Percentiles rank a stretch among this genome's conserved stretches.
Conservation (phyloP, 1,284 basidiomycete genomes). For the Ceratobasidium sp. region DNA sequence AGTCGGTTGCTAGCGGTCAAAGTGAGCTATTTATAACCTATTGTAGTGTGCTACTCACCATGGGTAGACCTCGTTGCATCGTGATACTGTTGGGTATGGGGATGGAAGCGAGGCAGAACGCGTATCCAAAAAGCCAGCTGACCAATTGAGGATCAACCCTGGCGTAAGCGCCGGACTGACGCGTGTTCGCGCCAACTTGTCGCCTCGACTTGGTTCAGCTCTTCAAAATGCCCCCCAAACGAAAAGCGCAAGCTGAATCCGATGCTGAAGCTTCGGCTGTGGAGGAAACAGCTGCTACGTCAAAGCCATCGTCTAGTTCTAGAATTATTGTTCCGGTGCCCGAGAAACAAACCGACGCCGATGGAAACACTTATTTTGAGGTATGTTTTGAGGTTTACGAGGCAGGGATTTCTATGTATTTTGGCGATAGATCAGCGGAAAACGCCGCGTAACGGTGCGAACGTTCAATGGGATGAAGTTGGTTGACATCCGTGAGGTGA, state of each 20-base stretch:
- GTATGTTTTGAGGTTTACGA: neutral
- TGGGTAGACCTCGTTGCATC: constrained; percentile 44
- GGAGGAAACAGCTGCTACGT: constrained; percentile 1
- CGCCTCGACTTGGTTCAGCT: neutral
- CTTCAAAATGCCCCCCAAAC: constrained; percentile 33
- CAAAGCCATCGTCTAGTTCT: constrained; percentile 11
- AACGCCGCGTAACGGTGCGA: constrained; percentile 33
- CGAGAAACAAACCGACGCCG: constrained; percentile 38
- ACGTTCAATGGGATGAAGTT: constrained; percentile 31
- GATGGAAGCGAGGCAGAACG: constrained; percentile 26
- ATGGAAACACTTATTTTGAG: constrained; percentile 43
- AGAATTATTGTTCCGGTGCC: constrained; percentile 9
- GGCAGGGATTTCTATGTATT: neutral
- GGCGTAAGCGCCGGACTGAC: constrained; percentile 27
- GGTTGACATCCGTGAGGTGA: constrained; percentile 42
- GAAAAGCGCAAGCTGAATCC: constrained; percentile 25
- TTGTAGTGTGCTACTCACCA: constrained; percentile 7
- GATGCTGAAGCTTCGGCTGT: constrained; percentile 4
- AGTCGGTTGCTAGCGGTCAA: constrained; percentile 84
- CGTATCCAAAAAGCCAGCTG: constrained; percentile 35
- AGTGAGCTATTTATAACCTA: neutral
- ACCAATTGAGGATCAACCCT: constrained; percentile 28
- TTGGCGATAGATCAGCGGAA: constrained; percentile 24
- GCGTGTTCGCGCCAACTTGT: constrained; percentile 6
- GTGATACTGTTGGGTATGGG: constrained; percentile 19